Base-by-base conservation (phyloP, 371 early-diverging fungal genomes). In the Rhizomucor pusillus region DNA sequence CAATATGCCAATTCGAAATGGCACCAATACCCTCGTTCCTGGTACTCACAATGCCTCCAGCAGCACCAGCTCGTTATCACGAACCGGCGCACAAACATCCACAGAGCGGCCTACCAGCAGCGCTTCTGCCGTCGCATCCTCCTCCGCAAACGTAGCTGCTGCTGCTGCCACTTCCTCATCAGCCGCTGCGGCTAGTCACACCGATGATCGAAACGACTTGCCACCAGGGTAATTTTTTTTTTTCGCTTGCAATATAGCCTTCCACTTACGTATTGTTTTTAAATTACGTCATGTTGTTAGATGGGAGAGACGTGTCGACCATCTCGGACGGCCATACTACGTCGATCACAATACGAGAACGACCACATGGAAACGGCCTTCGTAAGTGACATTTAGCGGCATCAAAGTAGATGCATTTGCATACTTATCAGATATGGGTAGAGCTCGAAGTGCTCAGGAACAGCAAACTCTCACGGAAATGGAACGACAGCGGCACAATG, bases 401-500 rank as follows among this genome's bases (percentile, higher is more conserved):
- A 13, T 19, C 7, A 5, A 37, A 5, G 24, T 16, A 40, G 47
- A 19, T 43, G 16, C 4, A 36, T 19, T n/a, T 46, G 24, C 13
- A 63, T 47, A 50, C 29, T 59, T 18, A 35, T 65, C 2, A 29
- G 29, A 29, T 29, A 54, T 66, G 16, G n/a, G 50, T 67, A 59
- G 73, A 9, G 59, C 81, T 29, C 66, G 71, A 19, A 71, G 73
- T 37, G 63, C 68, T 11, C 77, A 76, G 53, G 80, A 81, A 39
- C 73, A 82, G 43, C 73, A 74, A 52, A 67, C 74, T 29, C 71
- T 79, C 41, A 84, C 84, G 1, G 90, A 92, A 50, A 54, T 80
- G 63, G 91, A 93, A 69, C 73, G 93, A 52, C 81, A 77, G 40
- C 80, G 85, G 46, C 88, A 90, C 50, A 82, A 88, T 67, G 90